phyloP scores from a whole-genome alignment of 192 early-diverging fungal species.

The Jimgerdemannia flammicorona region DNA sequence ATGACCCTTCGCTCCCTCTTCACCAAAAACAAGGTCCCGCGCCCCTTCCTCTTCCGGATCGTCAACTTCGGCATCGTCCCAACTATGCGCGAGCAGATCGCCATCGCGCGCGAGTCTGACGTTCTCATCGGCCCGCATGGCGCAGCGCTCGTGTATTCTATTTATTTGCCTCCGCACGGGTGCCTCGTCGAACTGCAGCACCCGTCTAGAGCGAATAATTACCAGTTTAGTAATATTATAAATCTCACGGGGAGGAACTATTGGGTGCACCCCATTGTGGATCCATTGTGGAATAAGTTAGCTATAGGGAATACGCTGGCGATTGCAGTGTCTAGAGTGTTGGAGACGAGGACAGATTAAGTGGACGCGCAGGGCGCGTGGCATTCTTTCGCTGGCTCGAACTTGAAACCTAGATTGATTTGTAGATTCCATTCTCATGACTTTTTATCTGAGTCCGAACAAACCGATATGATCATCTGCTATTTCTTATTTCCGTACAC shows the following conservation, averaged over 20 bases:
- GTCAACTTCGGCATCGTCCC: conserved; percentile 8
- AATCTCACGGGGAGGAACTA: conserved; percentile 2
- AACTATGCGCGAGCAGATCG: conserved; percentile 12
- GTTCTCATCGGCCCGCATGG: conserved; percentile 13
- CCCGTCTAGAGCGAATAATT: conserved; percentile 10
- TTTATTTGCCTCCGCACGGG: conserved; percentile 6
- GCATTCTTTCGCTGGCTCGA: too few relatives aligned
- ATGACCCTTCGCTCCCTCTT: neutral
- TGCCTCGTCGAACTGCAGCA: conserved; percentile 16
- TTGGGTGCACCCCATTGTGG: neutral
- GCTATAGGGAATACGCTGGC: neutral
- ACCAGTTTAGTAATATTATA: conserved; percentile 13
- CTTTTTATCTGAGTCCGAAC: too few relatives aligned
- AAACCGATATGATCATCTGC: too few relatives aligned
- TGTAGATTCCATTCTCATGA: too few relatives aligned
- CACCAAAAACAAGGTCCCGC: neutral
- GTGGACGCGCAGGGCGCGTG: too few relatives aligned
- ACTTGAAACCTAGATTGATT: too few relatives aligned
- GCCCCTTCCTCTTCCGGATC: conserved; percentile 2
- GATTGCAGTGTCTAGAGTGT: neutral
- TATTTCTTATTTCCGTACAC: too few relatives aligned
- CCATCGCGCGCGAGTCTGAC: conserved; percentile 16
- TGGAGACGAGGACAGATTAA: neutral
- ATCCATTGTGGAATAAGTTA: neutral
- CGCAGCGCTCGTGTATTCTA: conserved; percentile 8